Base-by-base conservation (phyloP, 179 eudicot species). In the Amaranthus tricolor region DNA sequence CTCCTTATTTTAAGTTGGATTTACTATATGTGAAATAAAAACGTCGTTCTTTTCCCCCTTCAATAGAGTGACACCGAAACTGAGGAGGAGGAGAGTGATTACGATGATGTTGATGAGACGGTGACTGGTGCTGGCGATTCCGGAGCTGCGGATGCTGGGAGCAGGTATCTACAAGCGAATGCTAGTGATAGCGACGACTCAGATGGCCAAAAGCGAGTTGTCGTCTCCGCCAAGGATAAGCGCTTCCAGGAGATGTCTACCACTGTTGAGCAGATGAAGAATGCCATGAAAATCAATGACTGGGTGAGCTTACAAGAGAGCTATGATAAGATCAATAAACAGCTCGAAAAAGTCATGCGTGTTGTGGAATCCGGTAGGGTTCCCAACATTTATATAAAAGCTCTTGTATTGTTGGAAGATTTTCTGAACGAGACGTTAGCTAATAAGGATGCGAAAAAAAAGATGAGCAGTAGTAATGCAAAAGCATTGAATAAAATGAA, bases 401-500 rank as follows among this genome's bases (percentile, higher is more conserved):
- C 98, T 62, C 85, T 93, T 67, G 97, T 93, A 45, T 80, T 89
- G 90, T 67, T 91, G 75, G 98, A 91, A 80, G 98, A 91, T 64
- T 87, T 78, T 76, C 80, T 93, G 78, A 87, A 71, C 60, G 86
- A 88, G 76, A 84, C 98, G 31, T 73, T 91, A 77, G 87, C 91
- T 6, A 89, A 91, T 63, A 91, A 91, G 78, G 98, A 89, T 75
- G 88, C 90, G 0, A 93, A 88, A 87, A 93, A 93, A 75, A 91
- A 91, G 87, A 93, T 91, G 97, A 93, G 98, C 53, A 79, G 81
- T 31, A 93, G 92, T 68, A 93, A 93, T 73, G 89, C 95, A 0
- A 91, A 88, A 82, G 95, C 97, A 6, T 83, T 93, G 78, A 93
- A 93, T 78, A 85, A 90, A 21, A 89, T 91, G 97, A 93, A 89